Base-by-base conservation (phyloP, 257 asterid genomes). In the Salvia hispanica region DNA sequence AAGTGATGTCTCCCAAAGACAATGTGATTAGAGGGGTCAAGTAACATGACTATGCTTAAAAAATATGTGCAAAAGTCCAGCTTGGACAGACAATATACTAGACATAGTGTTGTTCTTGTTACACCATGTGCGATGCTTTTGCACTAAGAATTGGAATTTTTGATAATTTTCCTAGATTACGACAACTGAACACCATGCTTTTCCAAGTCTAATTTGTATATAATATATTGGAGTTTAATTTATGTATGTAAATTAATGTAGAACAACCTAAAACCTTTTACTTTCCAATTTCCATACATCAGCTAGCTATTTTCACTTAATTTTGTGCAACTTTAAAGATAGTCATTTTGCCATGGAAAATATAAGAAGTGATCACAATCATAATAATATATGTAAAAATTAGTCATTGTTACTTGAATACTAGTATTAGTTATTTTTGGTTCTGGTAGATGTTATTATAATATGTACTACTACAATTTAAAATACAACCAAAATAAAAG, bases 1-100 rank as follows among this genome's bases (percentile, higher is more conserved):
- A 62, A 34, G 57, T 72, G 51, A 77, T 67, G 69, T 48, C 31
- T 16, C 60, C 43, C 36, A 63, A 77, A 43, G 39, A 43, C 21
- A 77, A 64, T 78, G 76, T 73, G 76, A 69, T 43, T 62, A 37
- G 70, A 67, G 75, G 81, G 81, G 76, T 64, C 78, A 51, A 59
- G 74, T 78, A 73, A 78, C 79, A 73, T 78, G 82, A 70, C 57
- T 18, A 36, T 69, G 82, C 62, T 70, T 37, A 78, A 33, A 13
- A 62, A 58, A 67, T 0, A 69, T 1, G 37, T 10, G 42, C 6
- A 0, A 34, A 58, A 28, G 3, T 57, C 74, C 74, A 76, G 64
- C 77, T 39, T 64, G 39, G 80, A 64, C 37, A 36, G 13, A 55
- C n/a, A 25, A 64, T 56, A 15, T 14, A 33, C n/a, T 34, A 15